A percentile compares a stretch with the other conserved stretches of the same genome.
Evolutionary conservation across 208 protist genomes (phyloP).

Genomic region (Phytomonas francai): DNA sequence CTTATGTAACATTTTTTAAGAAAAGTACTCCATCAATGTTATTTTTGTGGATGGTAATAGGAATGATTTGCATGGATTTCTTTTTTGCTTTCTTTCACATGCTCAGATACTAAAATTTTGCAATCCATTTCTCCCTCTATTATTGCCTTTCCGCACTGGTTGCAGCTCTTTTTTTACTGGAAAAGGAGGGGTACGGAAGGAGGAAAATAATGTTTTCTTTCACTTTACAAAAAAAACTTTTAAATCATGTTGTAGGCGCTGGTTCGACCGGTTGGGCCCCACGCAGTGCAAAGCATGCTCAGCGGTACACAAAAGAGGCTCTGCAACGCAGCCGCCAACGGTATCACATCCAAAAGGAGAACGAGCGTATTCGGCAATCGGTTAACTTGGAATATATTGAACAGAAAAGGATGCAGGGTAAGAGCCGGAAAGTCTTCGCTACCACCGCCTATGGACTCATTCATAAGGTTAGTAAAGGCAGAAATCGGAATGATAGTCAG

Average conservation of each 20-base stretch:
- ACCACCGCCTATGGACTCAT: constrained; percentile 34
- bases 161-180: neutral
- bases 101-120: neutral
- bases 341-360: constrained; percentile 29
- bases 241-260: neutral
- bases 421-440: constrained; percentile 18
- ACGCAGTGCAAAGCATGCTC: constrained; percentile 31
- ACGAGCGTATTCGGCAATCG: constrained; percentile 25
- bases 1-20: constrained; percentile 7
- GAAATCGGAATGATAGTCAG: neutral
- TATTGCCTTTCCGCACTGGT: neutral
- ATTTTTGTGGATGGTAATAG: constrained; percentile 11
- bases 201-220: neutral
- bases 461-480: constrained; percentile 15
- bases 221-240: neutral
- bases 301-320: constrained; percentile 33
- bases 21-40: constrained; percentile 9
- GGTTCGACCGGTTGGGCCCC: constrained; percentile 9
- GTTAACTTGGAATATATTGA: constrained; percentile 40
- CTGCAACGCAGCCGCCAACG: constrained; percentile 42
- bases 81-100: neutral
- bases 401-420: constrained; percentile 20
- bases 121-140: neutral
- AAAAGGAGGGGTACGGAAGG: neutral
- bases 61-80: neutral